phyloP scores from a whole-genome alignment of 345 rosid genomes.

The Camelina laxa region DNA sequence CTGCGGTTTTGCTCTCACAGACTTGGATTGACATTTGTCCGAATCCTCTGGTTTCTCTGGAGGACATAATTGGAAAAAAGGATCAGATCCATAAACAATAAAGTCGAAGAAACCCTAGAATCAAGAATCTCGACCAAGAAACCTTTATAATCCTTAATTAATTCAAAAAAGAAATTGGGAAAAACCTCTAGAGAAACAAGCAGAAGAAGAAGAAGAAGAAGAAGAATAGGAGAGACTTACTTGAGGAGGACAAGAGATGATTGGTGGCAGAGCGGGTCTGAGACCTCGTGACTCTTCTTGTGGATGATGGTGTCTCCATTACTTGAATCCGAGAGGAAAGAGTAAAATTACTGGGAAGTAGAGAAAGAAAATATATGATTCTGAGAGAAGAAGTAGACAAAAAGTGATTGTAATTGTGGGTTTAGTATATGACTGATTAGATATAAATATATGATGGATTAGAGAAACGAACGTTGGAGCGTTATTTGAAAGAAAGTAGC shows the following conservation, averaged over 20 bases:
- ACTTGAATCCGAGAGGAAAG: neutral
- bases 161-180: no score
- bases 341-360: neutral
- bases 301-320: constrained; percentile 44
- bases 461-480: neutral
- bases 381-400: neutral
- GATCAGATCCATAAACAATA: neutral
- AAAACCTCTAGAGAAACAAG: neutral
- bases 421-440: no score
- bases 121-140: neutral
- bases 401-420: neutral
- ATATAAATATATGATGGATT: neutral
- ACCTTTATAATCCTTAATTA: no score
- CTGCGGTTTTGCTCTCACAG: constrained; percentile 39
- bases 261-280: constrained; percentile 38
- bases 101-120: neutral
- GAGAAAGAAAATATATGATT: neutral
- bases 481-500: constrained; percentile 31
- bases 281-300: constrained; percentile 44
- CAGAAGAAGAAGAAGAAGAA: neutral
- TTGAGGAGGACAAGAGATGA: constrained; percentile 24
- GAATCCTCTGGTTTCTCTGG: constrained; percentile 29
- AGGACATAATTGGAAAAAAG: neutral
- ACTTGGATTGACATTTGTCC: constrained; percentile 9
- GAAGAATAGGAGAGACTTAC: constrained; percentile 6